Conservation (phyloP, 164 flowering plant species). For the Vitis rotundifolia region DNA sequence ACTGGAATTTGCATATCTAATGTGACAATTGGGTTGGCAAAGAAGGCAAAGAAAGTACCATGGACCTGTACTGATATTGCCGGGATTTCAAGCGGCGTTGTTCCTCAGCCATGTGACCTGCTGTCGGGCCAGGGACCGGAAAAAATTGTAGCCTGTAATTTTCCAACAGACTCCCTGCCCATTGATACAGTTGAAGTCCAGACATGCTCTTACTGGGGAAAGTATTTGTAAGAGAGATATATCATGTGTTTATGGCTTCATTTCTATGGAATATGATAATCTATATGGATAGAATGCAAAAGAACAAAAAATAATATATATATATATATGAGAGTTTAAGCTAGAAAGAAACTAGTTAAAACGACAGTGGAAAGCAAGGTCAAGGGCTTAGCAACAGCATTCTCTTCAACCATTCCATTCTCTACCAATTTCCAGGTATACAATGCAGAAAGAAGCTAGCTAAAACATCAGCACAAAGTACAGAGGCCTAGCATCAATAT, state of each 20-base stretch:
- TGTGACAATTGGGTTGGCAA: slow-evolving; percentile 43
- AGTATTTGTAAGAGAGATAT: slow-evolving; percentile 1
- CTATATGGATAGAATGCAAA: too few relatives aligned
- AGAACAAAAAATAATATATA: too few relatives aligned
- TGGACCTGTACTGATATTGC: slow-evolving; percentile 55
- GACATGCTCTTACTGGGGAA: slow-evolving; percentile 32
- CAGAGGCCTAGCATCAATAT: too few relatives aligned
- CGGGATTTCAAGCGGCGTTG: slow-evolving; percentile 51
- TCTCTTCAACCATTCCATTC: not conserved
- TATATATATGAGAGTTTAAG: too few relatives aligned
- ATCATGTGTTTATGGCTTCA: too few relatives aligned
- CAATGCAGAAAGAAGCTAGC: too few relatives aligned
- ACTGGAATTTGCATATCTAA: slow-evolving; percentile 66
- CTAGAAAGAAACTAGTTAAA: too few relatives aligned
- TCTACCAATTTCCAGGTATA: too few relatives aligned
- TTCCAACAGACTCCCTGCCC: slow-evolving; percentile 44
- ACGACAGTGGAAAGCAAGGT: too few relatives aligned
- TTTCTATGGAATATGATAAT: not conserved
- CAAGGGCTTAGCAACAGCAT: too few relatives aligned
- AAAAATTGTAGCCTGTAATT: slow-evolving; percentile 24
- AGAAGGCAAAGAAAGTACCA: slow-evolving; percentile 46
- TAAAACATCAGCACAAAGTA: too few relatives aligned
- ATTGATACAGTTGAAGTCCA: slow-evolving; percentile 36
- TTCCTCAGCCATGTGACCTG: slow-evolving; percentile 44
- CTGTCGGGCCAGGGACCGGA: slow-evolving; percentile 32